Conservation (phyloP, 805 yeast genomes). For the Candida coleopterorum region DNA sequence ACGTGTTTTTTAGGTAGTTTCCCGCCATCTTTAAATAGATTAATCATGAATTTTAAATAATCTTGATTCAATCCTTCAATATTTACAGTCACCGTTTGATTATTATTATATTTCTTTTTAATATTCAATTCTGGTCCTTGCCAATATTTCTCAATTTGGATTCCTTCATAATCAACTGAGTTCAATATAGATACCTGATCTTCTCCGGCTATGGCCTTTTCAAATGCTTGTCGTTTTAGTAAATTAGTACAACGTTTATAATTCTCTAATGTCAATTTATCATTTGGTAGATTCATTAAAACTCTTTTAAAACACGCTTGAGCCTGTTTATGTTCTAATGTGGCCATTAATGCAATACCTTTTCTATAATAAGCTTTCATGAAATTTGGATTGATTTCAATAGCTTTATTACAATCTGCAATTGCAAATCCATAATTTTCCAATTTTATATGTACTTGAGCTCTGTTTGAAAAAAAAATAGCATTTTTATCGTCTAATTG, state of each 20-base stretch:
- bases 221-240: conserved; percentile 73
- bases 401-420: conserved; percentile 68
- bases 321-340: conserved; percentile 72
- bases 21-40: conserved; percentile 68
- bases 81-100: conserved; percentile 22
- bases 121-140: conserved; percentile 54
- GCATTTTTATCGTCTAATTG: conserved; percentile 55
- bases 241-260: conserved; percentile 59
- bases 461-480: conserved; percentile 76
- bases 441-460: conserved; percentile 80
- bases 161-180: conserved; percentile 42
- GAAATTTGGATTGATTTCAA: conserved; percentile 60
- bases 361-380: conserved; percentile 83
- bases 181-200: conserved; percentile 50
- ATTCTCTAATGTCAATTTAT: conserved; percentile 59
- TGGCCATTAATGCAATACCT: conserved; percentile 75
- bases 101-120: conserved; percentile 21
- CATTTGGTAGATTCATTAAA: conserved; percentile 59
- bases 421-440: conserved; percentile 87
- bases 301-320: conserved; percentile 63
- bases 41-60: conserved; percentile 63
- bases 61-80: conserved; percentile 42
- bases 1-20: conserved; percentile 77
- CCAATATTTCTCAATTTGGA: conserved; percentile 50
- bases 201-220: conserved; percentile 76